Evolutionary conservation across 108 stramenopile species (phyloP), one percentile per base, ranked within the genome.

Genomic region (Cyclotella baltica): DNA sequence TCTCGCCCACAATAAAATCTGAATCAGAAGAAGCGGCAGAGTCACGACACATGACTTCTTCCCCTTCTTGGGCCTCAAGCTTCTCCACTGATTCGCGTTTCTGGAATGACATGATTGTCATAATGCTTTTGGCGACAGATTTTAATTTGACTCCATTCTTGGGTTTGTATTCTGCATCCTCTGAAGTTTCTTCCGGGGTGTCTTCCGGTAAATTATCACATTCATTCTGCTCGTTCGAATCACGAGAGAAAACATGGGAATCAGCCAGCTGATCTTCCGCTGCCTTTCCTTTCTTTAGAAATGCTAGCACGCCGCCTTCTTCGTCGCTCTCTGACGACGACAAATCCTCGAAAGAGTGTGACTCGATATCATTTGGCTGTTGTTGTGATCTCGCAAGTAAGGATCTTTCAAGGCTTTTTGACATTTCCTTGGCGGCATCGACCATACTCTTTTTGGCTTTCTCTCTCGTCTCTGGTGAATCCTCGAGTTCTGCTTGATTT

Each of bases 401-500:
- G n/a, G 65, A 72, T 3, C 58, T 65, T 43, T 61, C 64, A 34
- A 79, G 72, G 4, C 29, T 53, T 10, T 22, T 47, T 47, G 71
- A 22, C 71, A 79, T 79, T 31, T 79, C 57, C 11, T 66, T 58
- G 15, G 71, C 71, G 11, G 71, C 36, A 43, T 57, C 25, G 28
- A 55, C 62, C 36, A 80, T 35, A 40, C 36, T 38, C 31, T 37
- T 64, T 33, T 61, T 31, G 31, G 16, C 13, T 58, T 58, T 58
- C 13, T 31, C 30, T 58, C 30, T 3, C 13, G 59, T 33, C 30
- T 16, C 4, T 1, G 31, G 59, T 11, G 59, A 61, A 3, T 34
- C 59, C 0, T 61, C 33, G 3, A 1, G 13, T 61, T 55, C 55
- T 25, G 11, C 25, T 55, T 55, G 55, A 1, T 55, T 25, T 55